Evolutionary conservation across 2,329 filamentous ascomycete genomes (phyloP).

Genomic region (Talaromyces verruculosus): DNA sequence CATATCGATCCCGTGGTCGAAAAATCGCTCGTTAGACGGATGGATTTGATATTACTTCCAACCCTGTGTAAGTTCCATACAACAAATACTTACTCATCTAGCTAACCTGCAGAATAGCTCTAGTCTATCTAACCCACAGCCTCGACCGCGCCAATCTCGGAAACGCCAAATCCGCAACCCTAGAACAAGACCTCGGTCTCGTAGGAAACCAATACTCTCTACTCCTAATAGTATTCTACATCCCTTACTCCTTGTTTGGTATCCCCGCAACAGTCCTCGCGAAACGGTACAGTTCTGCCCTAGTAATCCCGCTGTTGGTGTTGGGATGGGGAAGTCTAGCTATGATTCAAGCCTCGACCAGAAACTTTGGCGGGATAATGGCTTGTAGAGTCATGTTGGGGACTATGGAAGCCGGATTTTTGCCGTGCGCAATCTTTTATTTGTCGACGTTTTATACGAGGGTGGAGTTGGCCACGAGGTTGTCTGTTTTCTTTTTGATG

Average conservation of each 20-base stretch:
- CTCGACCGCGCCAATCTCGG: constrained; percentile 19
- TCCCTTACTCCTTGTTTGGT: constrained; percentile 21
- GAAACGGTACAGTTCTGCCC: constrained; percentile 8
- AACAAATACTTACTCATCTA: too few relatives aligned
- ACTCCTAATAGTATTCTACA: constrained; percentile 23
- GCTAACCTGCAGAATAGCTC: neutral
- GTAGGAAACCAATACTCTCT: constrained; percentile 24
- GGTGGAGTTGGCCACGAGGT: constrained; percentile 6
- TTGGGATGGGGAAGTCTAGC: constrained; percentile 14
- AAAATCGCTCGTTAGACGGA: constrained; percentile 7
- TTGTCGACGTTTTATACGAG: constrained; percentile 10
- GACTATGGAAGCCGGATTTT: constrained; percentile 64
- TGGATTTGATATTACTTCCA: constrained; percentile 11
- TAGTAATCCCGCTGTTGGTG: constrained; percentile 9
- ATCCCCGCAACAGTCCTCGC: constrained; percentile 21
- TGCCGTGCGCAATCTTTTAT: constrained; percentile 12
- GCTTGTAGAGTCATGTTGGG: constrained; percentile 77
- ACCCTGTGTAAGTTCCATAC: neutral
- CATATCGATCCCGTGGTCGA: neutral
- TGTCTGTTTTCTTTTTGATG: constrained; percentile 11
- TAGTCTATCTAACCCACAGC: constrained; percentile 19
- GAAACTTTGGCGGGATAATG: constrained; percentile 71
- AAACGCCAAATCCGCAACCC: constrained; percentile 22
- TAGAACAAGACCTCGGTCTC: constrained; percentile 22
- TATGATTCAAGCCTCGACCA: constrained; percentile 8